Percentiles rank a stretch among this genome's conserved stretches.
These are phyloP conservation scores for Phytophthora megakarya DNA, from an alignment of 352 stramenopile species.

Conservation along the genomic window DNA sequence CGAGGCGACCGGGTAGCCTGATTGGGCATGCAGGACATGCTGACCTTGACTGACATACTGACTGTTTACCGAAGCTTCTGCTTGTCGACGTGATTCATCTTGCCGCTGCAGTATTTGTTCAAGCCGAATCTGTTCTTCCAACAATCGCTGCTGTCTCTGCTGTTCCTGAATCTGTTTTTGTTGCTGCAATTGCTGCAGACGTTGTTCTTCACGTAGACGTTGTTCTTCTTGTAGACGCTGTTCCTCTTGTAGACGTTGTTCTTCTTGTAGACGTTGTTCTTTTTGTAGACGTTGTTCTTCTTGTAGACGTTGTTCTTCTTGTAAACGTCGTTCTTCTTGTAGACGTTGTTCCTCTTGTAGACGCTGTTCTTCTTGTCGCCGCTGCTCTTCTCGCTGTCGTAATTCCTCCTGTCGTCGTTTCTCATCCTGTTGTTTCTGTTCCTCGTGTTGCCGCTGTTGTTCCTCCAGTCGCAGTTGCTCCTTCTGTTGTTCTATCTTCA, in stretches of 20 bases:
- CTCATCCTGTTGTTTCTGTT: slow-evolving; percentile 12
- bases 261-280: slow-evolving; percentile 7
- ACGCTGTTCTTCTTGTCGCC: background rate
- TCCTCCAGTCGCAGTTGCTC: slow-evolving; percentile 13
- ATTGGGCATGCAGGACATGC: slow-evolving; percentile 23
- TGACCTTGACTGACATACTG: slow-evolving; percentile 28
- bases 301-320: slow-evolving; percentile 4
- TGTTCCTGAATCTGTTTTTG: slow-evolving; percentile 14
- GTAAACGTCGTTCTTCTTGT: background rate
- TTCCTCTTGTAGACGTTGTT: background rate
- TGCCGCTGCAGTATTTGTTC: slow-evolving; percentile 23
- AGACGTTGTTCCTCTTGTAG: slow-evolving; percentile 2
- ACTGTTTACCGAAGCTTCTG: slow-evolving; percentile 20
- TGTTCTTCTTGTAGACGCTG: background rate
- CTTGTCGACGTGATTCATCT: slow-evolving; percentile 14
- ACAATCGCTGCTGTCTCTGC: slow-evolving; percentile 18
- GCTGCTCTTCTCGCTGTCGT: slow-evolving; percentile 3
- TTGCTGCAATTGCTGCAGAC: slow-evolving; percentile 5
- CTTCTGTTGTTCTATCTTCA: background rate
- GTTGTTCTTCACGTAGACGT: slow-evolving; percentile 11
- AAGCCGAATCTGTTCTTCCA: slow-evolving; percentile 26
- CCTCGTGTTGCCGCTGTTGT: background rate
- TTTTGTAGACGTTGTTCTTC: slow-evolving; percentile 10
- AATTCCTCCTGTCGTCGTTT: slow-evolving; percentile 12
- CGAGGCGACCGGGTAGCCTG: slow-evolving; percentile 20